These are phyloP conservation scores for Coemansia biformis DNA, from an alignment of 192 early-diverging fungal species.

Conservation along the genomic window DNA sequence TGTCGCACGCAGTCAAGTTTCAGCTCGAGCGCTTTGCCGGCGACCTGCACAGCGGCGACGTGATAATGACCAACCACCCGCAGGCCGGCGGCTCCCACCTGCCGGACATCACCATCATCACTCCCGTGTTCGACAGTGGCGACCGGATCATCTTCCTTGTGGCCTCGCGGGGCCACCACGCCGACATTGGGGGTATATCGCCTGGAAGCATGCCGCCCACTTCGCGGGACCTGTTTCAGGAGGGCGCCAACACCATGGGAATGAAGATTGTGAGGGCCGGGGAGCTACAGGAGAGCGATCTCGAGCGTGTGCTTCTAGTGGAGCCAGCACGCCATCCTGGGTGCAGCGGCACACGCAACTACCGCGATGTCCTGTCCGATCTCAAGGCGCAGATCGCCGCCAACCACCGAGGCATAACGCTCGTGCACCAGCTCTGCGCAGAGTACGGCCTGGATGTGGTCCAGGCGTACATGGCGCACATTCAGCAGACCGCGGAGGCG, in stretches of 20 bases:
- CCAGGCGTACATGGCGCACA: conserved; percentile 93
- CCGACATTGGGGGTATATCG: too few relatives aligned
- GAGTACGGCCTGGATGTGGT: conserved; percentile 84
- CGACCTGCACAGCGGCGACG: too few relatives aligned
- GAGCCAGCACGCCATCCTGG: conserved; percentile 79
- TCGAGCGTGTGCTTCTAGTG: conserved; percentile 67
- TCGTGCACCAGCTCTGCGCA: conserved; percentile 72
- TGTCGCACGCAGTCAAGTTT: too few relatives aligned
- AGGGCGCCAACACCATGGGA: conserved; percentile 86
- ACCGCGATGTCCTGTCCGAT: conserved; percentile 89
- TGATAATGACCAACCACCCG: too few relatives aligned
- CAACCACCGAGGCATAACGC: conserved; percentile 85
- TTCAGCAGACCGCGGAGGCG: conserved; percentile 81
- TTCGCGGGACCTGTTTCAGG: too few relatives aligned
- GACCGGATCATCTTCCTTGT: too few relatives aligned
- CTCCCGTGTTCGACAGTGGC: too few relatives aligned
- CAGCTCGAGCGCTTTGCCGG: too few relatives aligned
- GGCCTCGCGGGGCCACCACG: too few relatives aligned
- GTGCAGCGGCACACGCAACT: conserved; percentile 83
- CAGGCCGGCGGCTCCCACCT: too few relatives aligned
- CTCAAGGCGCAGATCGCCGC: conserved; percentile 97
- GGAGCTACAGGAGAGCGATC: conserved; percentile 75
- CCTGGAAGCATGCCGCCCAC: too few relatives aligned
- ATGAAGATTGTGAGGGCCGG: conserved; percentile 83
- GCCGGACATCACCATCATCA: too few relatives aligned